Evolutionary conservation across 1,139 yeast species (phyloP).

Genomic region (Hemisphaericaspora xylanilytica): DNA sequence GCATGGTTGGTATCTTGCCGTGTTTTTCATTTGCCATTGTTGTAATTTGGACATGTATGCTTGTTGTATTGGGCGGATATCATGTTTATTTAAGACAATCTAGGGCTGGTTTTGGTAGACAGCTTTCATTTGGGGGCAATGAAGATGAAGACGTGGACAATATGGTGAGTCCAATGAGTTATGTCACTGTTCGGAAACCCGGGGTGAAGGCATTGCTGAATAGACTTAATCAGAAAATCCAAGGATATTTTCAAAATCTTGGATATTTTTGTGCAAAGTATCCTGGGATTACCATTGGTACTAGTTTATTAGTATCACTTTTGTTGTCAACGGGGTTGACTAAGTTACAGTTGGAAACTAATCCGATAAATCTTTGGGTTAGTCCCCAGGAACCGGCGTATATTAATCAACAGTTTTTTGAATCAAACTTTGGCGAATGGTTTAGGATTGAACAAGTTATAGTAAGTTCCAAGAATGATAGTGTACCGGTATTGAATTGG

Average conservation of each 20-base stretch:
- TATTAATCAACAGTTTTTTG: constrained; percentile 67
- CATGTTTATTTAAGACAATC: constrained; percentile 32
- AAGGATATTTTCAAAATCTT: constrained; percentile 35
- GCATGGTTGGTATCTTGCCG: constrained; percentile 63
- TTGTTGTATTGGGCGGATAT: constrained; percentile 37
- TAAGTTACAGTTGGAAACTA: constrained; percentile 61
- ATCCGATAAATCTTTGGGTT: constrained; percentile 89
- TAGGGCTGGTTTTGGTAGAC: constrained; percentile 7
- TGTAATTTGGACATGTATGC: constrained; percentile 43
- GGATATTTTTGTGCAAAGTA: constrained; percentile 58
- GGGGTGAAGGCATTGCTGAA: constrained; percentile 13
- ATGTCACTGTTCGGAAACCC: constrained; percentile 13
- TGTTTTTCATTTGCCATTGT: constrained; percentile 70
- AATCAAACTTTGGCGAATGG: constrained; percentile 85
- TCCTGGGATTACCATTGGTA: constrained; percentile 55
- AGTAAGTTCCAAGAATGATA: constrained; percentile 63
- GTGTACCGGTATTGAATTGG: constrained; percentile 56
- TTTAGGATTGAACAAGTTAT: constrained; percentile 85
- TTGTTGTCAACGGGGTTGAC: constrained; percentile 54
- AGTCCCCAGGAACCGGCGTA: constrained; percentile 74
- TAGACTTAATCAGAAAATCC: constrained; percentile 19
- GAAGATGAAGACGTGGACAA: constrained; percentile 19
- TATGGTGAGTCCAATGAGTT: constrained; percentile 17
- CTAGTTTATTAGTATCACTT: constrained; percentile 42
- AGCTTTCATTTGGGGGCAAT: constrained; percentile 9